Evolutionary conservation across 768 basidiomycete genomes (phyloP).

Genomic region (Crucibulum laeve): DNA sequence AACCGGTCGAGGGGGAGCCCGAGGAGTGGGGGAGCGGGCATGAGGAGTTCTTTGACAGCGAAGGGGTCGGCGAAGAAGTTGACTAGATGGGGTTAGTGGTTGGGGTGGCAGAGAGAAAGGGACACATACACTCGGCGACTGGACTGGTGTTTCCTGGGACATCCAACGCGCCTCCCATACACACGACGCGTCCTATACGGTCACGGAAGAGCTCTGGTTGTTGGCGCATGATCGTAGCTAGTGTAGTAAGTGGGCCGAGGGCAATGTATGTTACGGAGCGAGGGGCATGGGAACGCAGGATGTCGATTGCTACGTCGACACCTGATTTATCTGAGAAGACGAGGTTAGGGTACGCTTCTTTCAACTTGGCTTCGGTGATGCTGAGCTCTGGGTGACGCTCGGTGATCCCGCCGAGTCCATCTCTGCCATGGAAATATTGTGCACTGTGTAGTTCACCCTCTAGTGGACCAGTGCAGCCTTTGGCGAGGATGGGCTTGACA

Average conservation of each 20-base stretch:
- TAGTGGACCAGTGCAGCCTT: slow-evolving; percentile 64
- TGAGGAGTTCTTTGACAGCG: slow-evolving; percentile 69
- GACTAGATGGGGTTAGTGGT: slow-evolving; percentile 34
- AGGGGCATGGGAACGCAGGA: slow-evolving; percentile 47
- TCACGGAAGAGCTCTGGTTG: slow-evolving; percentile 49
- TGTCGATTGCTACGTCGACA: slow-evolving; percentile 47
- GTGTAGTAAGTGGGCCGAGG: slow-evolving; percentile 76
- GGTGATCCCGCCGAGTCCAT: slow-evolving; percentile 62
- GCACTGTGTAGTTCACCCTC: slow-evolving; percentile 71
- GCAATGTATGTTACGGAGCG: slow-evolving; percentile 66
- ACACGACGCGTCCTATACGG: slow-evolving; percentile 70
- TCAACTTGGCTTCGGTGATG: slow-evolving; percentile 14
- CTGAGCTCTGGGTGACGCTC: slow-evolving; percentile 65
- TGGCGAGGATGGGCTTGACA: slow-evolving; percentile 56
- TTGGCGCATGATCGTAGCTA: slow-evolving; percentile 60
- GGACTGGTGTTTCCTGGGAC: slow-evolving; percentile 86
- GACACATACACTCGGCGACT: slow-evolving; percentile 72
- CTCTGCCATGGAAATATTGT: slow-evolving; percentile 85
- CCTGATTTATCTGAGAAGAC: slow-evolving; percentile 40
- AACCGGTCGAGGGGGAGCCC: slow-evolving; percentile 64
- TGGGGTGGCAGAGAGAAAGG: no score
- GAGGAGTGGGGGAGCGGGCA: slow-evolving; percentile 28
- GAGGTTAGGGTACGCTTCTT: slow-evolving; percentile 38
- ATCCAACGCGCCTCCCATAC: slow-evolving; percentile 93
- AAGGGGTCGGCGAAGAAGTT: slow-evolving; percentile 87